These are phyloP conservation scores for Gonapodya prolifera DNA, from an alignment of 192 early-diverging fungal genomes.

Conservation along the genomic window DNA sequence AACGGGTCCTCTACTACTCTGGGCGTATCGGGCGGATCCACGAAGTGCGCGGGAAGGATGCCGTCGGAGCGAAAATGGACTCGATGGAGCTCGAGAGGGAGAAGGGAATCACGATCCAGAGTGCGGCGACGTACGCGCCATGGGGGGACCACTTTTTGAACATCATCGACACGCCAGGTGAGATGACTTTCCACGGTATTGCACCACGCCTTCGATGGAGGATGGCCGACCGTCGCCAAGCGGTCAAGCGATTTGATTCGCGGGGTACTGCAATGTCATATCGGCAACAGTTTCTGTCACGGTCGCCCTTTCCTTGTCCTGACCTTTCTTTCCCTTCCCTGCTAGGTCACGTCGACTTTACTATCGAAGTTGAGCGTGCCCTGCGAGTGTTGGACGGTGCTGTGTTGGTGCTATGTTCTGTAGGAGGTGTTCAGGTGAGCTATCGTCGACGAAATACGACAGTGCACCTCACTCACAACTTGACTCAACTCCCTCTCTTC, in stretches of 20 bases:
- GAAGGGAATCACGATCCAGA: slow-evolving; percentile 81
- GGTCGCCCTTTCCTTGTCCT: background rate
- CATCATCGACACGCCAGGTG: slow-evolving; percentile 81
- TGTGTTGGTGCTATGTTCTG: slow-evolving; percentile 71
- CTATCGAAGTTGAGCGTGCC: slow-evolving; percentile 79
- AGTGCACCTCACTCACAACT: background rate
- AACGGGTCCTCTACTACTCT: slow-evolving; percentile 72
- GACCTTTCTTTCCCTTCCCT: background rate
- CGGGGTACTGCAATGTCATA: too few species aligned
- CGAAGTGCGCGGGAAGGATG: slow-evolving; percentile 73
- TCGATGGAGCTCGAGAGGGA: slow-evolving; percentile 98
- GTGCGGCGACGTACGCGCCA: slow-evolving; percentile 70
- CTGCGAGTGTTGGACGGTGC: slow-evolving; percentile 78
- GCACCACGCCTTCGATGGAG: too few species aligned
- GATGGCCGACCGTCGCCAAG: too few species aligned
- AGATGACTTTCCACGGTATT: slow-evolving; percentile 8
- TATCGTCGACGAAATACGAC: background rate
- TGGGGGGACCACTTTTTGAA: slow-evolving; percentile 70
- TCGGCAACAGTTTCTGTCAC: too few species aligned
- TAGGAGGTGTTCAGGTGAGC: slow-evolving; percentile 61
- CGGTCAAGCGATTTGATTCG: too few species aligned
- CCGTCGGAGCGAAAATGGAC: slow-evolving; percentile 98
- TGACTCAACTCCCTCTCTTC: background rate
- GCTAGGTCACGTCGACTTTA: slow-evolving; percentile 76
- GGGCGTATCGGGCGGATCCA: slow-evolving; percentile 83